Percentiles rank a stretch among this genome's conserved stretches.
phyloP scores from a whole-genome alignment of 495 filamentous ascomycete species.

The Corynascus novoguineensis region DNA sequence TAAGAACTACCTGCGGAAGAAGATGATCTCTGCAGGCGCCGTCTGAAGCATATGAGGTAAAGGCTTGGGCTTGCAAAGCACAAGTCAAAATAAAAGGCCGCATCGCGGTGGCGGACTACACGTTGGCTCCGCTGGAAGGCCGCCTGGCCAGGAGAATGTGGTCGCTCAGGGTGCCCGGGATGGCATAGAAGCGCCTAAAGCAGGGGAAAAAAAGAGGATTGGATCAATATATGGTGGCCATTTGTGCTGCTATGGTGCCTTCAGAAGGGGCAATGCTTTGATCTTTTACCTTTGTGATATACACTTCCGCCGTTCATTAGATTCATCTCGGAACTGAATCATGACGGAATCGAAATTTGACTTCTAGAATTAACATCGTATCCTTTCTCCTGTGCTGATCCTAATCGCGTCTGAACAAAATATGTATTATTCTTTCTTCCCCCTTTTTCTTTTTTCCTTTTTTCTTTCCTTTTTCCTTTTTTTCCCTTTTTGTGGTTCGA shows the following conservation, averaged over 20 bases:
- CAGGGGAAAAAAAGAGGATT: conserved; percentile 4
- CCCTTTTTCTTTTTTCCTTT: neutral
- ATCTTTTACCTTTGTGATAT: neutral
- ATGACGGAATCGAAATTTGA: conserved; percentile 4
- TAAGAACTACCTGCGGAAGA: conserved; percentile 98
- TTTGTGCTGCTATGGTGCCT: conserved; percentile 4
- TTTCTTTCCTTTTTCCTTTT: neutral
- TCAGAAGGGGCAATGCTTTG: conserved; percentile 13
- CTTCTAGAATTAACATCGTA: no score
- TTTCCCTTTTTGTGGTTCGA: no score
- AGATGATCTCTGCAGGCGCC: conserved; percentile 69
- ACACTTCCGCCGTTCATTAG: conserved; percentile 10
- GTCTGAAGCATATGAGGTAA: conserved; percentile 41
- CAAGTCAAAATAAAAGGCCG: neutral
- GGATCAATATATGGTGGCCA: conserved; percentile 7
- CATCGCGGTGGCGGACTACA: neutral
- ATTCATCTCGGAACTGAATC: conserved; percentile 5
- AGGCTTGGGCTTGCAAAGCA: neutral
- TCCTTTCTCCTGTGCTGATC: no score
- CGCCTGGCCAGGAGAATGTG: neutral
- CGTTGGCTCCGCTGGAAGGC: neutral
- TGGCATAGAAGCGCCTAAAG: neutral
- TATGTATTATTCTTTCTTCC: neutral
- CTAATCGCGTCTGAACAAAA: no score
- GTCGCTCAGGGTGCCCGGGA: neutral